Conservation (phyloP, 2,329 filamentous ascomycete species). For the Parastagonospora avenae region DNA sequence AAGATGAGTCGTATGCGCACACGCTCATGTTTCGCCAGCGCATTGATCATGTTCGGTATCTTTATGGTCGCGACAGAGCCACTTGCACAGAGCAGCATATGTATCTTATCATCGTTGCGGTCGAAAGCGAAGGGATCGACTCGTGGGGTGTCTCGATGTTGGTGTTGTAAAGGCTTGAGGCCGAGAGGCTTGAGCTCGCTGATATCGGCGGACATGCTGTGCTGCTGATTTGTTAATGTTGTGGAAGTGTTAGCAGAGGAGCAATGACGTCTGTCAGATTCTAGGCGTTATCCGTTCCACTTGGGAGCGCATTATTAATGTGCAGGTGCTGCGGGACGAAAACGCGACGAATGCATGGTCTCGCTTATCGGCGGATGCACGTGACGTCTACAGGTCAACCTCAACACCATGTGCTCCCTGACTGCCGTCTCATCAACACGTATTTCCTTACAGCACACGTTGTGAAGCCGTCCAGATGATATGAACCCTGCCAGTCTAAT, state of each 20-base stretch:
- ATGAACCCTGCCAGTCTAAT: too few relatives aligned
- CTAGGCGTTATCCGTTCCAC: conserved; percentile 1
- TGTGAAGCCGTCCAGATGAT: too few relatives aligned
- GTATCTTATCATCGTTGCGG: conserved; percentile 47
- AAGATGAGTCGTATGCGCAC: conserved; percentile 87
- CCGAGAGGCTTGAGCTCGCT: conserved; percentile 33
- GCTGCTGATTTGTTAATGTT: conserved; percentile 5
- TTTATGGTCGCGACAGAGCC: conserved; percentile 91
- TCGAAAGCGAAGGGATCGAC: conserved; percentile 30
- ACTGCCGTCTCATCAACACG: too few relatives aligned
- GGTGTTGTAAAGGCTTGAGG: conserved; percentile 32
- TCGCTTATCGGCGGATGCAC: conserved; percentile 13
- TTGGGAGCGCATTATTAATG: conserved; percentile 15
- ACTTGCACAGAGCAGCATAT: conserved; percentile 69
- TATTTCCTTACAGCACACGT: too few relatives aligned
- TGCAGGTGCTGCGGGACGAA: conserved; percentile 2
- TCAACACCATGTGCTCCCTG: background rate
- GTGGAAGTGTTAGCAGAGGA: conserved; percentile 1
- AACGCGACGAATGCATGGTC: conserved; percentile 2
- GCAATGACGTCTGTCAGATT: conserved; percentile 13
- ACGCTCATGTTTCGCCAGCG: conserved; percentile 58
- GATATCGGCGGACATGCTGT: conserved; percentile 30
- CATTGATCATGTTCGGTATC: conserved; percentile 55
- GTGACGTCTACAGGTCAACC: conserved; percentile 3
- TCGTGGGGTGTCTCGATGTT: conserved; percentile 20